phyloP scores from a whole-genome alignment of 1,284 basidiomycete species.

The Stereum hirsutum region DNA sequence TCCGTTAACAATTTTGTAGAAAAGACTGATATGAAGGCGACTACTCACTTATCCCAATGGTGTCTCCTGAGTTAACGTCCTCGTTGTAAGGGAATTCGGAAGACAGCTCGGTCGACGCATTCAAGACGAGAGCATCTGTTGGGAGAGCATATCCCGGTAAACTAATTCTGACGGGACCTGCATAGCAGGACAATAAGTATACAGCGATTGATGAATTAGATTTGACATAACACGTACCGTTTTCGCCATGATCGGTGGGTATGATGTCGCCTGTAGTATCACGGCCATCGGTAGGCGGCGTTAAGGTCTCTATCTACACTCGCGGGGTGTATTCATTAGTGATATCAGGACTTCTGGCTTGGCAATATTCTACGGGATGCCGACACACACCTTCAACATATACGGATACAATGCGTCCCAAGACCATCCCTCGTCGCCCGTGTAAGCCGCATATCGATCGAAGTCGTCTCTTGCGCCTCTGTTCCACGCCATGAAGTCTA shows the following conservation, averaged over 20 bases:
- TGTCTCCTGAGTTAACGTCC: slow-evolving; percentile 25
- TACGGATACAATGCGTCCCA: slow-evolving; percentile 18
- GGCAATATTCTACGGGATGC: background rate
- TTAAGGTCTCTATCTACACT: slow-evolving; percentile 12
- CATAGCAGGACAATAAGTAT: background rate
- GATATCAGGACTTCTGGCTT: background rate
- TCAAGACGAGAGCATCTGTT: slow-evolving; percentile 17
- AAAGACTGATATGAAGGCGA: background rate
- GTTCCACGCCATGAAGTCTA: slow-evolving; percentile 20
- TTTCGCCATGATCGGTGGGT: slow-evolving; percentile 12
- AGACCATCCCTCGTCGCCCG: slow-evolving; percentile 21
- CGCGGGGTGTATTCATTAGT: background rate
- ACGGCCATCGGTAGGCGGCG: slow-evolving; percentile 12
- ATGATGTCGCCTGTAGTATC: slow-evolving; percentile 13
- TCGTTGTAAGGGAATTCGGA: slow-evolving; percentile 19
- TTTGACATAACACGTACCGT: slow-evolving; percentile 21
- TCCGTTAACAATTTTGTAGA: no score
- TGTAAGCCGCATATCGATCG: slow-evolving; percentile 16
- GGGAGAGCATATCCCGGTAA: slow-evolving; percentile 13
- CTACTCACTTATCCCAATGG: slow-evolving; percentile 21
- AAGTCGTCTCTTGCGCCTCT: slow-evolving; percentile 22
- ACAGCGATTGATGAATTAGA: slow-evolving; percentile 10
- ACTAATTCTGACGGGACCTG: background rate
- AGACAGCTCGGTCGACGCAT: slow-evolving; percentile 12
- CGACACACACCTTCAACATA: slow-evolving; percentile 18